Evolutionary conservation across 192 early-diverging fungal genomes (phyloP), one percentile per base, ranked within the genome.

Genomic region (Backusella parvicylindrica): DNA sequence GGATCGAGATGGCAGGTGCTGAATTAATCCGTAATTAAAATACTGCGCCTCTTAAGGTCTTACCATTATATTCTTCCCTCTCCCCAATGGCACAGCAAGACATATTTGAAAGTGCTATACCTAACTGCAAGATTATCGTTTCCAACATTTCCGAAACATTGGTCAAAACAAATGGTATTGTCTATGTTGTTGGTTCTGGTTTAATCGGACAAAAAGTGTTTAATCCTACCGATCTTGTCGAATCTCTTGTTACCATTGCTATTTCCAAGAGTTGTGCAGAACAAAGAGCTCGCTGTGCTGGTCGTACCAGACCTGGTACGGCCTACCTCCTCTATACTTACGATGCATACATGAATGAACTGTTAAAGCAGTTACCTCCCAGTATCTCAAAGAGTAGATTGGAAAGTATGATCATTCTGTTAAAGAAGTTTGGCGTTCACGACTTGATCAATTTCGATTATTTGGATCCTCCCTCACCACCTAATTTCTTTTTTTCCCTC

Each of bases 161-260:
- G 0, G 85, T 99, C 70, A 99, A 97, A 5, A 99, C 99, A 64
- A 96, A 98, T 82, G 97, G 96, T 75, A 97, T 99, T 71, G 96
- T 98, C 13, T 98, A 99, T 82, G 98, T 99, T 43, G 92, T 99
- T 71, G 98, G 98, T 76, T 95, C 96, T 49, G 98, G 97, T 11
- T 98, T 99, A 75, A 90, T 95, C 21, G 99, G 99, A 78, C 97
- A 99, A 83, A 99, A 98, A 82, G 96, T 98, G 33, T 99, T 97
- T 85, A 96, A 99, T 82, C 97, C 98, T 36, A 92, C 97, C 66
- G 93, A 97, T 68, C 89, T 96, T 68, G 95, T 99, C 64, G 98
- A 98, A 82, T 94, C 93, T 31, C 88, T 99, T 68, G 84, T 98
- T 70, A 96, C 98, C n/a, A 92, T 90, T 31, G 96, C 98, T 9